A percentile compares a stretch with the other conserved stretches of the same genome.
Conservation (phyloP, 768 basidiomycete genomes). For the Guyanaporus albipodus region DNA sequence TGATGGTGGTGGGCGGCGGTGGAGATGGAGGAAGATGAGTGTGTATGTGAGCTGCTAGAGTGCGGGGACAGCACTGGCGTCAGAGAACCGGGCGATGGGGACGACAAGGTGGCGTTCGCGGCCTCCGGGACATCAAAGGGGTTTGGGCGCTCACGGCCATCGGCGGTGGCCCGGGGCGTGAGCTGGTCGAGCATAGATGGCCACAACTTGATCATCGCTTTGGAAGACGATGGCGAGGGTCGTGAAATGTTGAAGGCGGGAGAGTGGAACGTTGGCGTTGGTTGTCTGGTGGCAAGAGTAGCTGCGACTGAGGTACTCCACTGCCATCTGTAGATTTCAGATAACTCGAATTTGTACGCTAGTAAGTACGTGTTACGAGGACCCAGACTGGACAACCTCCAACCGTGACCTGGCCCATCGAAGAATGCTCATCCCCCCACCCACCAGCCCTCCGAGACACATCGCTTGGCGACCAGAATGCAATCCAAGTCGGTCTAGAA, state of each 20-base stretch:
- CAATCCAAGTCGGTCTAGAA: constrained; percentile 56
- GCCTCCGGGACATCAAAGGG: constrained; percentile 55
- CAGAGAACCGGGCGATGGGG: constrained; percentile 16
- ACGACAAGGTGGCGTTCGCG: constrained; percentile 23
- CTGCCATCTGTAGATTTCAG: constrained; percentile 5
- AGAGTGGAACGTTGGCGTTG: constrained; percentile 7
- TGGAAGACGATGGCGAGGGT: constrained; percentile 25
- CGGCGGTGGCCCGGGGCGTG: constrained; percentile 51
- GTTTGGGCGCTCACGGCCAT: constrained; percentile 46
- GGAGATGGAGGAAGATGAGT: constrained; percentile 12
- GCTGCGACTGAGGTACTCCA: constrained; percentile 11
- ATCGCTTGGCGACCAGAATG: constrained; percentile 44
- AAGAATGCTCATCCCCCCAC: constrained; percentile 48
- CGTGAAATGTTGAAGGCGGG: constrained; percentile 16
- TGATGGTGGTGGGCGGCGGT: constrained; percentile 31
- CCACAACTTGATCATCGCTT: constrained; percentile 69
- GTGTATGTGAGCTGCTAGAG: constrained; percentile 9
- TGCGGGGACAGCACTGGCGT: neutral
- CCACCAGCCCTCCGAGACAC: constrained; percentile 55
- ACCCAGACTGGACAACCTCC: constrained; percentile 19
- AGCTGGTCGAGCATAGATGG: constrained; percentile 50
- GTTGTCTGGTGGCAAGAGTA: constrained; percentile 6
- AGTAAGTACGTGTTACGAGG: constrained; percentile 3
- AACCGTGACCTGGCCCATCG: constrained; percentile 36
- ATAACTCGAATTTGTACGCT: no score